phyloP scores from a whole-genome alignment of 2,329 filamentous ascomycete species.

The Aspergillus neoniger region DNA sequence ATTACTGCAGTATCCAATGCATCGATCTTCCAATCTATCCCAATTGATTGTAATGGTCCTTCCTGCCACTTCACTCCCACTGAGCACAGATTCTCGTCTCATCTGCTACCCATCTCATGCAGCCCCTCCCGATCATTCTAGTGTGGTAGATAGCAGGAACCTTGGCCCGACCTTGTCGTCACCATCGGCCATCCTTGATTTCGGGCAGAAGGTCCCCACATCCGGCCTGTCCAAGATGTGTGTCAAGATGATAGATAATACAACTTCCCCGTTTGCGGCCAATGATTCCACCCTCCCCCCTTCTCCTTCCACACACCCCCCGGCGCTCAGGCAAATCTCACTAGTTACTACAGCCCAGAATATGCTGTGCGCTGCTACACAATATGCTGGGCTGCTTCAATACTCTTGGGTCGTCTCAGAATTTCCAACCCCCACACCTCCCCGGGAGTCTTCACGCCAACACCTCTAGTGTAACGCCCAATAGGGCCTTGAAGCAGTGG shows the following conservation, averaged over 20 bases:
- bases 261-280: slow-evolving; percentile 14
- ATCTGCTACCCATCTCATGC: not conserved
- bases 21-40: not conserved
- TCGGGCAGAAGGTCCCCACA: slow-evolving; percentile 14
- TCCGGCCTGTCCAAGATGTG: not conserved
- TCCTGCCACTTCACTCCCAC: not conserved
- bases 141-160: not conserved
- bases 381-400: slow-evolving; percentile 2
- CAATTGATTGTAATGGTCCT: not conserved
- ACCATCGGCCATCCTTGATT: slow-evolving; percentile 11
- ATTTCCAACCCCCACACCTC: not conserved
- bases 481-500: slow-evolving; percentile 17
- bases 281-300: not conserved
- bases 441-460: slow-evolving; percentile 2
- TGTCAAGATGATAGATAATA: not conserved
- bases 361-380: slow-evolving; percentile 3
- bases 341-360: not conserved
- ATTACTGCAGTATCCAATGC: not conserved
- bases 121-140: not conserved
- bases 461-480: slow-evolving; percentile 16
- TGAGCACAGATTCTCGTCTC: not conserved
- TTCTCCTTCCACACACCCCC: not conserved
- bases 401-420: not conserved
- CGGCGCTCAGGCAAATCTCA: slow-evolving; percentile 5
- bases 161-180: not conserved